Conservation (phyloP, 2,329 filamentous ascomycete species). For the Colletotrichum sp. region DNA sequence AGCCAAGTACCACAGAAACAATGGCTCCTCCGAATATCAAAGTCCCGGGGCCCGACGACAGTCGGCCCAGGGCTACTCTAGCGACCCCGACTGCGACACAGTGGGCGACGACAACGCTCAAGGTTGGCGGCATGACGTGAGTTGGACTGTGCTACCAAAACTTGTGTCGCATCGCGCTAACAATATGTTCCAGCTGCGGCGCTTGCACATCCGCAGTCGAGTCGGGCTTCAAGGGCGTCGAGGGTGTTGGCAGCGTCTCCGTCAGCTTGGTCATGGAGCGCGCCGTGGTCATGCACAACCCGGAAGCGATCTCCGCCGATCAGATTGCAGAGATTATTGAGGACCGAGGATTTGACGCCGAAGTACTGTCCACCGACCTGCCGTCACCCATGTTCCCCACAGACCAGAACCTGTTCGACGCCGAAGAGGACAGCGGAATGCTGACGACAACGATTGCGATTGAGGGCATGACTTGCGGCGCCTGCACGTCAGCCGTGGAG, state of each 20-base stretch:
- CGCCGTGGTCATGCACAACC: conserved; percentile 92
- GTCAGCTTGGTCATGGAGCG: conserved; percentile 95
- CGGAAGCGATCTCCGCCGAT: conserved; percentile 73
- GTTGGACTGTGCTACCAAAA: conserved; percentile 31
- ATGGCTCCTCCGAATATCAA: conserved; percentile 60
- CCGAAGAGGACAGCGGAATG: conserved; percentile 43
- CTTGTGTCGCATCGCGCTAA: conserved; percentile 29
- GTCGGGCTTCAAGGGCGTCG: conserved; percentile 81
- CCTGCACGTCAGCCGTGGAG: conserved; percentile 86
- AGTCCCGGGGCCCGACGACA: conserved; percentile 47
- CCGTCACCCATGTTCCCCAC: conserved; percentile 54
- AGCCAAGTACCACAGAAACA: not conserved
- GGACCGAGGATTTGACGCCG: conserved; percentile 89
- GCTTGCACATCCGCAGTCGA: conserved; percentile 97
- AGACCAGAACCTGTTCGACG: conserved; percentile 36
- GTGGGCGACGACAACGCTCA: conserved; percentile 90
- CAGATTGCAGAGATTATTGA: conserved; percentile 86
- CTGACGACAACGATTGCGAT: conserved; percentile 79
- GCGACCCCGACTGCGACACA: conserved; percentile 52
- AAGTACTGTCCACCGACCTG: conserved; percentile 83
- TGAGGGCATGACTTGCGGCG: conserved; percentile 90
- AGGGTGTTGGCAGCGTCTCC: conserved; percentile 84
- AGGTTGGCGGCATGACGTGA: conserved; percentile 86
- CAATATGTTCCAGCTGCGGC: conserved; percentile 66
- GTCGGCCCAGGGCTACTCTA: conserved; percentile 31